These are phyloP conservation scores for Penicillium sumatraense DNA, from an alignment of 2,329 filamentous ascomycete species.

Conservation along the genomic window DNA sequence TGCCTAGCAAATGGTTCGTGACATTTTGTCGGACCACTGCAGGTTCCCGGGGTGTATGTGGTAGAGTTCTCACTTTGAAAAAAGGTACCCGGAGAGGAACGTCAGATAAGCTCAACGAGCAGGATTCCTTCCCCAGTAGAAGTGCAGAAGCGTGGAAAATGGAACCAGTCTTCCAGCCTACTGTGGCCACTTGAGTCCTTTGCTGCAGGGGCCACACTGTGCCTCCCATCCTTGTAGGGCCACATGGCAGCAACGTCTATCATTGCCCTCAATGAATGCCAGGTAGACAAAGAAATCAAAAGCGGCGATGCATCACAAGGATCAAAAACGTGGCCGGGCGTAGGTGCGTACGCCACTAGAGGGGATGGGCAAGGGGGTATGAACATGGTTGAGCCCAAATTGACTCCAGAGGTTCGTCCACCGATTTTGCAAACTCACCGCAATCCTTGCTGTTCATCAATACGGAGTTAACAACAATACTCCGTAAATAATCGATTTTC, in stretches of 20 bases:
- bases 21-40: not conserved
- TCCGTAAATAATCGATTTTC: too few relatives aligned
- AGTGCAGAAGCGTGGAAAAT: not conserved
- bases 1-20: not conserved
- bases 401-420: not conserved
- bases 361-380: conserved; percentile 1
- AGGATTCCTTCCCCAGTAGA: not conserved
- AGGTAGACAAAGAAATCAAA: not conserved
- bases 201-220: not conserved
- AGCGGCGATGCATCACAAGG: not conserved
- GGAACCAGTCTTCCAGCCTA: not conserved
- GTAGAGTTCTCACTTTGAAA: not conserved
- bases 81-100: not conserved
- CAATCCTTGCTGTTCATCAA: not conserved
- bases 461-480: too few relatives aligned
- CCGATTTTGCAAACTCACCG: not conserved
- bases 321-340: conserved; percentile 20
- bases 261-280: not conserved
- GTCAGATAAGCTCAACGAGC: conserved; percentile 10
- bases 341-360: conserved; percentile 28
- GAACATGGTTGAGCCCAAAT: not conserved
- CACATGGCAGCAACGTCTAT: conserved; percentile 6
- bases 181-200: not conserved
- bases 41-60: not conserved
- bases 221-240: not conserved